Conservation (phyloP, 2,329 filamentous ascomycete genomes). For the Fusarium continuum region DNA sequence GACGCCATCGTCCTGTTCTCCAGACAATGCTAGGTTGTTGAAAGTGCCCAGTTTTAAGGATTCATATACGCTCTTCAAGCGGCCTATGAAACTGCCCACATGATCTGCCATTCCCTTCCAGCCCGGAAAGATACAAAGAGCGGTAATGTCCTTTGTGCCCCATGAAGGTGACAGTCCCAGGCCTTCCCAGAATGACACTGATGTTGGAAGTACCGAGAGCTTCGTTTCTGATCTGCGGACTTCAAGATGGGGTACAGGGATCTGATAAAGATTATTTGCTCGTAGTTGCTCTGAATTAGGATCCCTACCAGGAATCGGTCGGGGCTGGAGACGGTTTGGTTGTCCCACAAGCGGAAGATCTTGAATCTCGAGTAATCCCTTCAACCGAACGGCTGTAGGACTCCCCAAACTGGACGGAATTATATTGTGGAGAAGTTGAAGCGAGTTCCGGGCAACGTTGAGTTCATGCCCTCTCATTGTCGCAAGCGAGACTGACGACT, state of each 20-base stretch:
- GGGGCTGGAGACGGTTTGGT: conserved; percentile 61
- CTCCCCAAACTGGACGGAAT: conserved; percentile 57
- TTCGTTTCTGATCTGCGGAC: conserved; percentile 74
- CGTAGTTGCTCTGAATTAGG: conserved; percentile 57
- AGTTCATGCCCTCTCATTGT: conserved; percentile 54
- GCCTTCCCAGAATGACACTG: conserved; percentile 83
- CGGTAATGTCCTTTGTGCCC: conserved; percentile 75
- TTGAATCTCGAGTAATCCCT: conserved; percentile 64
- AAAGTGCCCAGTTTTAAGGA: conserved; percentile 76
- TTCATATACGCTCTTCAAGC: conserved; percentile 77
- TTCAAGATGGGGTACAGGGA: conserved; percentile 76
- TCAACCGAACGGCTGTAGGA: conserved; percentile 51
- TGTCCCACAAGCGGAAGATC: conserved; percentile 65
- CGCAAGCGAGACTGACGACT: conserved; percentile 37
- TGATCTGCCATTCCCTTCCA: conserved; percentile 70
- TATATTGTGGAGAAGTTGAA: conserved; percentile 57
- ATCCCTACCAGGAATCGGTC: conserved; percentile 55
- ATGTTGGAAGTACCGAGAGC: conserved; percentile 78
- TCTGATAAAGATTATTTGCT: conserved; percentile 65
- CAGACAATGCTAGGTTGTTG: conserved; percentile 56
- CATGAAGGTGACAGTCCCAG: conserved; percentile 77
- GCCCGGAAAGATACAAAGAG: conserved; percentile 75
- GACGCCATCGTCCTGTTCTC: conserved; percentile 55
- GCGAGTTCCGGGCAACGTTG: conserved; percentile 57
- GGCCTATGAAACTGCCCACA: conserved; percentile 70